Evolutionary conservation across 345 rosid genomes (phyloP).

Genomic region (Adansonia digitata): DNA sequence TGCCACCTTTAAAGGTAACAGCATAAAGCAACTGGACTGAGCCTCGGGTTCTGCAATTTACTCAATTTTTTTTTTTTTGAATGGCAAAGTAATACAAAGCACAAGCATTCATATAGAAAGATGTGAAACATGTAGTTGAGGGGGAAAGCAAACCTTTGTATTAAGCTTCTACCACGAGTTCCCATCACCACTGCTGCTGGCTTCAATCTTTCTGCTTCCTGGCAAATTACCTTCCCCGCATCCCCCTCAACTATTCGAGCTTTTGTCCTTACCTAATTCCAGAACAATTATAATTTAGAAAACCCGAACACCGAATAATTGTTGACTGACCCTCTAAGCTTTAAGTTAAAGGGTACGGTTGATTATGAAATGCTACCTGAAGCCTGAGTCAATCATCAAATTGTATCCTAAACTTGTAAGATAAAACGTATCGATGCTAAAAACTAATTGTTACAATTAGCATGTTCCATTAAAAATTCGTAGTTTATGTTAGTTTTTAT

Average conservation of each 20-base stretch:
- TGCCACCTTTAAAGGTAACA: too few relatives aligned
- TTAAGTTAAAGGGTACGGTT: background rate
- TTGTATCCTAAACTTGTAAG: too few relatives aligned
- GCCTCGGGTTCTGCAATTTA: too few relatives aligned
- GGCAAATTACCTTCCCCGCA: constrained; percentile 68
- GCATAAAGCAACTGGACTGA: too few relatives aligned
- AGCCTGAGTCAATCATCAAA: background rate
- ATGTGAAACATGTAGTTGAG: background rate
- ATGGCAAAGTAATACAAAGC: too few relatives aligned
- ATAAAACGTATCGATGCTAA: background rate
- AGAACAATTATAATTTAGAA: background rate
- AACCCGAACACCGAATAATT: background rate
- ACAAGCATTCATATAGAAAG: background rate
- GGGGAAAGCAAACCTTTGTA: constrained; percentile 51
- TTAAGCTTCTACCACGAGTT: constrained; percentile 78
- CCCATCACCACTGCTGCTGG: constrained; percentile 94
- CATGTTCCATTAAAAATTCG: background rate
- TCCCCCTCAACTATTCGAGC: constrained; percentile 87
- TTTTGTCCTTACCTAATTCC: constrained; percentile 46
- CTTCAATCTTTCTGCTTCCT: constrained; percentile 70
- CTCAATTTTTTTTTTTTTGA: too few relatives aligned
- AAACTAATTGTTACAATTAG: background rate
- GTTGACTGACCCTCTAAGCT: background rate
- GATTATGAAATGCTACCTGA: background rate
- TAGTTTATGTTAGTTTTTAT: background rate